Conservation (phyloP, 768 basidiomycete species). For the Flagelloscypha sp. region DNA sequence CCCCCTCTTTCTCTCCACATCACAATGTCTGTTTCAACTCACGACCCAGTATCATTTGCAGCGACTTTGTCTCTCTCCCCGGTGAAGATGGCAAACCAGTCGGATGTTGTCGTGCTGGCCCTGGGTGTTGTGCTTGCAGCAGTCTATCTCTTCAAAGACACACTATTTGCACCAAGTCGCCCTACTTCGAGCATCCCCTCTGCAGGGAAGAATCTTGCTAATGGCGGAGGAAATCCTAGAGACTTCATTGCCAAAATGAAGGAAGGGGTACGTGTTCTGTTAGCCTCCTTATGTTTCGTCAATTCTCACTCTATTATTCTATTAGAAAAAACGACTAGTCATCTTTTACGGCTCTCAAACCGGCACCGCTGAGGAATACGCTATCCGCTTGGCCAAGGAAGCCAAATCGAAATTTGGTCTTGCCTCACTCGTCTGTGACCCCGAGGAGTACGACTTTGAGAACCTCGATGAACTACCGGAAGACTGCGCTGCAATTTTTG, state of each 20-base stretch:
- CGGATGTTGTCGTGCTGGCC: slow-evolving; percentile 65
- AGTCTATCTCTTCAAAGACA: slow-evolving; percentile 77
- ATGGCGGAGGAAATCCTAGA: slow-evolving; percentile 80
- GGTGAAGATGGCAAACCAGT: no score
- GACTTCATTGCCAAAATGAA: slow-evolving; percentile 96
- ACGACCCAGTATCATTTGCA: no score
- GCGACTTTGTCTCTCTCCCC: no score
- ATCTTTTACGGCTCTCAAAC: slow-evolving; percentile 99
- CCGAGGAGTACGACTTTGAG: slow-evolving; percentile 98
- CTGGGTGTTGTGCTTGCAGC: slow-evolving; percentile 71
- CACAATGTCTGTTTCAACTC: no score
- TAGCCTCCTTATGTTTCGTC: slow-evolving; percentile 1
- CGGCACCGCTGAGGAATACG: slow-evolving; percentile 97
- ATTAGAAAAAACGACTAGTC: slow-evolving; percentile 89
- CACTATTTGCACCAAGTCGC: slow-evolving; percentile 62
- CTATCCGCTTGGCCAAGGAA: slow-evolving; percentile 95
- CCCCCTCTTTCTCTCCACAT: no score
- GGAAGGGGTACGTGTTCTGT: slow-evolving; percentile 57
- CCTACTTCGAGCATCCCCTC: slow-evolving; percentile 48
- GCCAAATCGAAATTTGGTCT: slow-evolving; percentile 94
- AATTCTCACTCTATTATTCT: slow-evolving; percentile 7
- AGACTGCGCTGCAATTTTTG: slow-evolving; percentile 85
- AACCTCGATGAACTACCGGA: slow-evolving; percentile 87
- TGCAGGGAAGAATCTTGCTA: slow-evolving; percentile 34
- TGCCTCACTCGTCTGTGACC: slow-evolving; percentile 93